A percentile compares a stretch with the other conserved stretches of the same genome.
phyloP scores from a whole-genome alignment of 139 green algal species.

The Chloropicon primus region DNA sequence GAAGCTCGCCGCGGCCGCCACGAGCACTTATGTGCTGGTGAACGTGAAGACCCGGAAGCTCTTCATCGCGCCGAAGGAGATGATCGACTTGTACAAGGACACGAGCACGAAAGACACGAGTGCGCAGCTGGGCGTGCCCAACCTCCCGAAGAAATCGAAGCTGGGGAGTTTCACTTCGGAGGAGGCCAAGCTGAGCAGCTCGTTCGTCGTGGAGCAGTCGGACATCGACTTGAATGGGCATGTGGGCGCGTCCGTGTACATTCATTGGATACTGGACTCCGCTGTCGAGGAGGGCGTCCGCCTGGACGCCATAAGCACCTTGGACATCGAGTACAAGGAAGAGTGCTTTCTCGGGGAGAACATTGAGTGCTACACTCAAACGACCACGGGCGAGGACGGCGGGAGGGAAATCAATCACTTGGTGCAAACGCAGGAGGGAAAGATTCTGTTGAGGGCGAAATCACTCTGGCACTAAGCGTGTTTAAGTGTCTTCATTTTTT shows the following conservation, averaged over 20 bases:
- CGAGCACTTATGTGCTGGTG: neutral
- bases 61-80: neutral
- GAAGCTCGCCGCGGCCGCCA: neutral
- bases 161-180: neutral
- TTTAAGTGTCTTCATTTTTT: no score
- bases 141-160: neutral
- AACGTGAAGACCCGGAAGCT: neutral
- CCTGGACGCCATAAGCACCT: neutral
- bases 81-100: neutral
- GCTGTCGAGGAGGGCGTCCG: neutral
- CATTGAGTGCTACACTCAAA: neutral
- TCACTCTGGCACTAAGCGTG: no score
- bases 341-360: neutral
- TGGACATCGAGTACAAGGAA: neutral
- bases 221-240: neutral
- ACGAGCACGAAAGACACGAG: neutral
- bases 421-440: neutral
- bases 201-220: neutral
- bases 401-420: neutral
- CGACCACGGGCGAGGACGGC: neutral
- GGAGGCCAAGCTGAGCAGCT: neutral
- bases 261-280: neutral
- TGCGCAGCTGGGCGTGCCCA: no score
- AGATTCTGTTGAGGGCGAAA: neutral
- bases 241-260: neutral